Percentiles rank a stretch among this genome's conserved stretches.
phyloP scores from a whole-genome alignment of 495 filamentous ascomycete genomes.

The Neurospora sp. region DNA sequence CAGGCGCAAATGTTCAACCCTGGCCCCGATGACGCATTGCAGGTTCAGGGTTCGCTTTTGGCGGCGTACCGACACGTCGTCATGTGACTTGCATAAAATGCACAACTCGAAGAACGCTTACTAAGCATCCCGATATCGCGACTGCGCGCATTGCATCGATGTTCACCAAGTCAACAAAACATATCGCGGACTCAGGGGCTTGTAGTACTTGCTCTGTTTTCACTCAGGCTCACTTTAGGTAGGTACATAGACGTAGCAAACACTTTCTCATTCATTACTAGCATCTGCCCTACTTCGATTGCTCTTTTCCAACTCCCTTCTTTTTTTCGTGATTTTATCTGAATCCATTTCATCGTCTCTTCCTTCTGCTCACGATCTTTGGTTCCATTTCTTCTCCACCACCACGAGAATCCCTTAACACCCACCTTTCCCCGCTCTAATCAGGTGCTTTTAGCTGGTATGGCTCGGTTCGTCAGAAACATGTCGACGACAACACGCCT shows the following conservation, averaged over 20 bases:
- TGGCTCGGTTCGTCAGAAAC: neutral
- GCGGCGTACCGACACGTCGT: constrained; percentile 3
- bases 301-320: neutral
- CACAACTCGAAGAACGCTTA: neutral
- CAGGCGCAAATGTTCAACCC: neutral
- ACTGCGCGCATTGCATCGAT: neutral
- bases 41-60: neutral
- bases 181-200: neutral
- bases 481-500: neutral
- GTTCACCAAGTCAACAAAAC: neutral
- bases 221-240: neutral
- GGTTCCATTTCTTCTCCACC: neutral
- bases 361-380: neutral
- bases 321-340: neutral
- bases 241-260: neutral
- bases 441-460: neutral
- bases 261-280: neutral
- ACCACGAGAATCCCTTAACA: neutral
- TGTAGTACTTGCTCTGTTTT: neutral
- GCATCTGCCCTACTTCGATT: neutral
- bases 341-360: neutral
- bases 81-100: constrained; percentile 6
- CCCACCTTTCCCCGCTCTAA: neutral
- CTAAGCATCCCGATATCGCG: neutral
- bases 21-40: neutral